Percentiles rank a stretch among this genome's conserved stretches.
These are phyloP conservation scores for Triticum monococcum DNA, from an alignment of 176 grass and related monocot genomes.

Conservation along the genomic window DNA sequence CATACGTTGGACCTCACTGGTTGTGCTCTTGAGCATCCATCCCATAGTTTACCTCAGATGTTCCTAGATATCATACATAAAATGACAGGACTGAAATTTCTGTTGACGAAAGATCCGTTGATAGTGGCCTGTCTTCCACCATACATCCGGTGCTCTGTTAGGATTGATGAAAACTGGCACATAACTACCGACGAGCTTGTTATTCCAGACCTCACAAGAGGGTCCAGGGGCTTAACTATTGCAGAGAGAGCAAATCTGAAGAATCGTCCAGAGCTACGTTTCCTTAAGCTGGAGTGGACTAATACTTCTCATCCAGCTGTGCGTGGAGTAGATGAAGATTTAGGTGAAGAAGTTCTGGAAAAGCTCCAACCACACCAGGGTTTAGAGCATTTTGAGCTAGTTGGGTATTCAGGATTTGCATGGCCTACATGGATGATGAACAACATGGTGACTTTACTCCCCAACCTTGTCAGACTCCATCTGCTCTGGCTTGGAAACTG, in stretches of 20 bases:
- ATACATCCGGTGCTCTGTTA: neutral
- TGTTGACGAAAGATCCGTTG: conserved; percentile 9
- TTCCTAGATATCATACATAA: neutral
- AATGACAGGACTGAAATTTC: neutral
- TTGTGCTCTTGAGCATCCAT: neutral
- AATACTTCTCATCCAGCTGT: neutral
- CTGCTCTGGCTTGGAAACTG: conserved; percentile 13
- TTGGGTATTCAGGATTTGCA: neutral
- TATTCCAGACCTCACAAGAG: conserved; percentile 1
- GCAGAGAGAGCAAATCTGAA: conserved; percentile 7
- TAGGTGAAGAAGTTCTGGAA: conserved; percentile 10
- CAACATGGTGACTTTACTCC: conserved; percentile 5
- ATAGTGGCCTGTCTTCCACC: neutral
- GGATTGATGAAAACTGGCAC: neutral
- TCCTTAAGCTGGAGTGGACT: conserved; percentile 22
- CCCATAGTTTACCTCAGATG: neutral
- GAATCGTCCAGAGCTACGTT: conserved; percentile 9
- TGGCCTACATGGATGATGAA: conserved; percentile 34
- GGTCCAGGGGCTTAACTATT: conserved; percentile 12
- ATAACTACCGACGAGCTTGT: conserved; percentile 17
- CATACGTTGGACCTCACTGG: conserved; percentile 28
- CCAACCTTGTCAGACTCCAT: conserved; percentile 29
- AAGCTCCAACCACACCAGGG: conserved; percentile 27
- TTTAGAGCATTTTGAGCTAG: conserved; percentile 18
- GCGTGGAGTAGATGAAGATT: neutral